phyloP scores from a whole-genome alignment of 2,329 filamentous ascomycete species.

The Neofusicoccum sp. region DNA sequence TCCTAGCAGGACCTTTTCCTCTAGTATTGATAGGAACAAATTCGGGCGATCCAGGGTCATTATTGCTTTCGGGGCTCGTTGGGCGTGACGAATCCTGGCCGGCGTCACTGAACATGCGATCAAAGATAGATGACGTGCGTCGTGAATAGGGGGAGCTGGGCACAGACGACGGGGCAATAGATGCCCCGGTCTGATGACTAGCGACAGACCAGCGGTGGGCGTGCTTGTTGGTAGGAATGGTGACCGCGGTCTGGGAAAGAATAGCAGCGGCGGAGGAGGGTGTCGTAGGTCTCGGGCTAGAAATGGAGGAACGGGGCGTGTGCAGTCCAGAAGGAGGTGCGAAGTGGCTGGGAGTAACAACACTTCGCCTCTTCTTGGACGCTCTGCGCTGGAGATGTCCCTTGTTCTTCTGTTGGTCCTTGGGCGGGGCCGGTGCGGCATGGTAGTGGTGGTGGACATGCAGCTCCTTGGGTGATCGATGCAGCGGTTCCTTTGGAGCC shows the following conservation, averaged over 20 bases:
- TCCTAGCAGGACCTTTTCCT: conserved; percentile 11
- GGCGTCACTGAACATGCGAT: conserved; percentile 64
- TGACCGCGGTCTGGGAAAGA: conserved; percentile 65
- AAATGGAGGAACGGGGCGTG: conserved; percentile 42
- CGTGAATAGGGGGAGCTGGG: conserved; percentile 76
- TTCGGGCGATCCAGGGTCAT: conserved; percentile 57
- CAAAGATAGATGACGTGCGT: conserved; percentile 75
- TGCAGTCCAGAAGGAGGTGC: conserved; percentile 44
- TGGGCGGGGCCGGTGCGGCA: conserved; percentile 29
- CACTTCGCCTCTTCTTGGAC: conserved; percentile 72
- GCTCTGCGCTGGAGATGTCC: conserved; percentile 58
- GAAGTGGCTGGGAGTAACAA: conserved; percentile 59
- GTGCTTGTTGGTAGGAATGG: conserved; percentile 49
- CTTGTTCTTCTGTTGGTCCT: conserved; percentile 42
- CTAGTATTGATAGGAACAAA: conserved; percentile 42
- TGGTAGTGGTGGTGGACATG: conserved; percentile 97
- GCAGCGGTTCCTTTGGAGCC: conserved; percentile 29
- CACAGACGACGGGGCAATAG: conserved; percentile 68
- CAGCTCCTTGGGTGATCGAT: conserved; percentile 56
- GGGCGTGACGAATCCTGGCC: conserved; percentile 70
- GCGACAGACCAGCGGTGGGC: conserved; percentile 65
- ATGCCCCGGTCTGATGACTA: conserved; percentile 64
- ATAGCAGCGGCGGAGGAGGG: conserved; percentile 59
- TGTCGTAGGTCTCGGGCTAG: conserved; percentile 38
- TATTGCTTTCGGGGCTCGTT: conserved; percentile 78